phyloP scores from a whole-genome alignment of 1,139 yeast genomes.

The Magnusiomyces paraingens region DNA sequence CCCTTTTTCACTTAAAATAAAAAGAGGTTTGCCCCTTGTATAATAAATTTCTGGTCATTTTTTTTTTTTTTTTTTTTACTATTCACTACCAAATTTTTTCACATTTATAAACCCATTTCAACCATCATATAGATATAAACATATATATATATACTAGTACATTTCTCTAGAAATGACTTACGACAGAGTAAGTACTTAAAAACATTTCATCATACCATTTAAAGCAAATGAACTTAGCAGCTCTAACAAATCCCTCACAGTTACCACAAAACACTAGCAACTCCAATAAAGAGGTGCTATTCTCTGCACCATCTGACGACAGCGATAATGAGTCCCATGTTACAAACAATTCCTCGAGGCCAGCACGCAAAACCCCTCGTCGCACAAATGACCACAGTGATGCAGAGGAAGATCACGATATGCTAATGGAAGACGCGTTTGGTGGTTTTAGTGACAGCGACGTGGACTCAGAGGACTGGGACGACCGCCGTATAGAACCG shows the following conservation, averaged over 20 bases:
- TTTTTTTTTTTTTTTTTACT: no score
- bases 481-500: conserved; percentile 21
- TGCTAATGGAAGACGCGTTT: conserved; percentile 23
- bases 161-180: no score
- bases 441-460: conserved; percentile 20
- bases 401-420: conserved; percentile 15
- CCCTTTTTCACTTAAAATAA: no score
- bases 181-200: background rate
- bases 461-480: conserved; percentile 20
- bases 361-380: background rate
- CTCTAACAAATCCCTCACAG: background rate
- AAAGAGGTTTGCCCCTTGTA: no score
- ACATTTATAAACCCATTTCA: no score
- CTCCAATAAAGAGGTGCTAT: background rate
- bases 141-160: no score
- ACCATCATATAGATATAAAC: no score
- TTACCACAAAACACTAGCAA: background rate
- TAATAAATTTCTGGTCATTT: no score
- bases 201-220: background rate
- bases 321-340: background rate
- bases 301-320: background rate
- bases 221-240: background rate
- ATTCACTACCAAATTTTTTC: no score
- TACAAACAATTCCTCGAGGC: background rate
- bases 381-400: background rate